Base-by-base conservation (phyloP, 2,329 filamentous ascomycete species). In the Chaetomiaceae sp. region DNA sequence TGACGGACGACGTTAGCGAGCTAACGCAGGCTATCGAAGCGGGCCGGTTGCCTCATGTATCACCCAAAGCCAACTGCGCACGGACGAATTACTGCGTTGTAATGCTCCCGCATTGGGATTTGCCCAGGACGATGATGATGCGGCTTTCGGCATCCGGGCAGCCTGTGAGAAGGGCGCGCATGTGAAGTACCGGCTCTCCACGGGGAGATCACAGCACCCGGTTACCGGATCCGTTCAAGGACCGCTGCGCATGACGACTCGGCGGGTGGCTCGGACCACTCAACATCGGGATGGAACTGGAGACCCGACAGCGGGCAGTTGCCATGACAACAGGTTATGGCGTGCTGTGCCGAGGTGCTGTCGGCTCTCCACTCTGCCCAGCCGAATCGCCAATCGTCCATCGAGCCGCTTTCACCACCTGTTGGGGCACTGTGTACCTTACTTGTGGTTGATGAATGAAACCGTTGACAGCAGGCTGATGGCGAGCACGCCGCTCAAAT, bases 251-350 rank as follows among this genome's bases (percentile, higher is more conserved):
- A n/a, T n/a, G n/a, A 30, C 19, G n/a, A 19, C 6, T n/a, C 19
- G 9, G 38, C 18, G 20, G 17, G 41, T 39, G 40, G 41, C 37
- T 38, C 41, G 29, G 27, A 36, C 17, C n/a, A n/a, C n/a, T n/a
- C 6, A 24, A 24, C 6, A 24, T 9, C 22, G 5, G 22, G 22
- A 5, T 24, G 22, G 22, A 5, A 9, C 22, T 24, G 22, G 22
- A 9, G 22, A 24, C 22, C 22, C 9, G 22, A 24, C 22, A 5
- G 9, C 22, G 5, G 9, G 38, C 14, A 37, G 55, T 58, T 56
- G 55, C 49, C 46, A 55, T 55, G 55, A 51, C 56, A 58, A 57
- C 55, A 38, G 26, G 22, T 19, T 45, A 49, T 52, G 24, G 42
- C 38, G 38, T 48, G 45, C 42, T 50, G 20, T 27, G 20, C 22